Percentiles rank a stretch among this genome's conserved stretches.
Evolutionary conservation across 2,329 filamentous ascomycete genomes (phyloP).

Genomic region (Exophiala oligosperma): DNA sequence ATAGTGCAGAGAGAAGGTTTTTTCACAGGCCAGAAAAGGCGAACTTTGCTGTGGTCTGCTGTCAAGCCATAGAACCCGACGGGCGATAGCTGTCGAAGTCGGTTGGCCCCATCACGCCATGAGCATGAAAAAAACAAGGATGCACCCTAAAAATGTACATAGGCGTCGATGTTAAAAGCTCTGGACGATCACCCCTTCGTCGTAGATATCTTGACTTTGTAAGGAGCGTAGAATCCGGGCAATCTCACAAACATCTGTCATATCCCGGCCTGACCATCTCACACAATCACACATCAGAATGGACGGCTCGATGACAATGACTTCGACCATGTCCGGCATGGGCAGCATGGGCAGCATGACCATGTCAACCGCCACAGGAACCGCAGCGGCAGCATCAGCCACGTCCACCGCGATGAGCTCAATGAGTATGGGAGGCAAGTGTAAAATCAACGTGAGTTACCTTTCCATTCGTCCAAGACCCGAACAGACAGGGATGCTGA

Average conservation of each 20-base stretch:
- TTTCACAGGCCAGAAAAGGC: too few species aligned
- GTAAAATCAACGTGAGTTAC: constrained; percentile 20
- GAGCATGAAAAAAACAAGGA: too few species aligned
- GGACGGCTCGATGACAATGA: not conserved
- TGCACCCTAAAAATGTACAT: too few species aligned
- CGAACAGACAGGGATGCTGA: not conserved
- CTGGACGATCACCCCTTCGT: too few species aligned
- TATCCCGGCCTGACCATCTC: too few species aligned
- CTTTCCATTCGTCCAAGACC: not conserved
- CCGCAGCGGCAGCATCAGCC: constrained; percentile 14
- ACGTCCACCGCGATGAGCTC: constrained; percentile 12
- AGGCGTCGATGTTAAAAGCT: too few species aligned
- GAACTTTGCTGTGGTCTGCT: not conserved
- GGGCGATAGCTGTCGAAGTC: not conserved
- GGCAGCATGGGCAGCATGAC: constrained; percentile 9
- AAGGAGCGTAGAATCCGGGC: too few species aligned
- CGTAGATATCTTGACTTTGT: too few species aligned
- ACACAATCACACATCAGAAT: too few species aligned
- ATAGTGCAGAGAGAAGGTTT: not conserved
- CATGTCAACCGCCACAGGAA: constrained; percentile 10
- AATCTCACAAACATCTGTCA: too few species aligned
- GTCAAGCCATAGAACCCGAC: not conserved
- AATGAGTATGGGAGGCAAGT: constrained; percentile 19
- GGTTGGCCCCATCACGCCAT: too few species aligned
- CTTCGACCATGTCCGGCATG: constrained; percentile 18